Base-by-base conservation (phyloP, 169 alveolate genomes). In the Babesia sp. region DNA sequence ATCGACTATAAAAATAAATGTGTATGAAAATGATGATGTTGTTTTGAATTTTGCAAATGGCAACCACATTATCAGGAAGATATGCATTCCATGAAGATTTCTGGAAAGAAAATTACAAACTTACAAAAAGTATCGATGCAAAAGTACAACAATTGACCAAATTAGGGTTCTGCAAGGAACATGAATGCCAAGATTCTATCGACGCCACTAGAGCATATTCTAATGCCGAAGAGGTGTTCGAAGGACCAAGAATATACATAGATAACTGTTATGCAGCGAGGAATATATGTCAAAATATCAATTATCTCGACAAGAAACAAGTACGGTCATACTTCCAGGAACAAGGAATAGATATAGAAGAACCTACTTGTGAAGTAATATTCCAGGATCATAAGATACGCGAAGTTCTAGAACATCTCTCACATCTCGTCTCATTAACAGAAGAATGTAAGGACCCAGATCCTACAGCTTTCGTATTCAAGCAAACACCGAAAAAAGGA, bases 391-490 rank as follows among this genome's bases (percentile, higher is more conserved):
- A 45, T 26, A 64, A 16, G 54, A 28, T 64, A 2, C 36, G 48
- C 7, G 53, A 50, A 22, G 16, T n/a, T 16, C 2, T 46, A 50
- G 74, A 46, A 18, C 74, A 48, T 14, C 16, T 64, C n/a, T 28
- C 31, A 34, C 31, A 48, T 11, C 54, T 64, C 8, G 46, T 22
- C 16, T 33, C 63, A 3, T 14, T 64, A 56, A 64, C 74, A 9
- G 33, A 16, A 4, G 3, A n/a, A 12, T 64, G 48, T 31, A 50
- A 64, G 24, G 74, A 64, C 31, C 63, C 74, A 9, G 74, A 64
- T 20, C 74, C 74, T n/a, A 33, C 45, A 22, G 74, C 74, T 9
- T 64, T 64, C 39, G 74, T 64, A 2, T 22, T 37, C 54, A 64
- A 50, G 63, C n/a, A 31, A 31, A 45, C 74, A 18, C 18, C 20